Conservation (phyloP, 164 flowering plant genomes). For the Cinnamomum micranthum region DNA sequence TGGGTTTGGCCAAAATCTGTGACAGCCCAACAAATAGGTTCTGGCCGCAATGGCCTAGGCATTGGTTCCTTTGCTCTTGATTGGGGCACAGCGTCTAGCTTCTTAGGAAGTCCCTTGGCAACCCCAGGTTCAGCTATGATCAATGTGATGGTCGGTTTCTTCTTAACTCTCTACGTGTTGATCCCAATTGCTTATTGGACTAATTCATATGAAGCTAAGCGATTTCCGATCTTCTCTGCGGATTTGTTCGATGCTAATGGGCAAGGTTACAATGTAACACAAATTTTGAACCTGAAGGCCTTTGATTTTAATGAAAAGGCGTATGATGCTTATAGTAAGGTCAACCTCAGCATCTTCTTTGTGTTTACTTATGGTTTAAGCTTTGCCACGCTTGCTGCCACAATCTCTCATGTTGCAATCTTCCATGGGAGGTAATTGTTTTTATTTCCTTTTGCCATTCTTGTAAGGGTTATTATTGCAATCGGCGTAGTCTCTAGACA, state of each 20-base stretch:
- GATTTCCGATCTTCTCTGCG: slow-evolving; percentile 51
- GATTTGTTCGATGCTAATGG: slow-evolving; percentile 39
- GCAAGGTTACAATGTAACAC: slow-evolving; percentile 30
- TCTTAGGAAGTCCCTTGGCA: slow-evolving; percentile 50
- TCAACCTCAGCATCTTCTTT: slow-evolving; percentile 47
- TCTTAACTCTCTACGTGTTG: slow-evolving; percentile 31
- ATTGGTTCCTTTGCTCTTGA: slow-evolving; percentile 56
- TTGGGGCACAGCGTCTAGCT: slow-evolving; percentile 49
- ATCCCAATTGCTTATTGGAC: slow-evolving; percentile 54
- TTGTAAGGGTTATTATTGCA: too few species aligned
- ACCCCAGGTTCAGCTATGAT: slow-evolving; percentile 49
- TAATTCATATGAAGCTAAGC: slow-evolving; percentile 40
- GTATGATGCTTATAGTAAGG: slow-evolving; percentile 43
- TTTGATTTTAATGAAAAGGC: slow-evolving; percentile 29
- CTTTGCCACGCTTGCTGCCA: slow-evolving; percentile 52
- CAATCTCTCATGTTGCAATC: slow-evolving; percentile 57
- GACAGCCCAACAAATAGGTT: slow-evolving; percentile 56
- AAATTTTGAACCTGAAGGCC: slow-evolving; percentile 21
- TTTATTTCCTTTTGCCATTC: background rate
- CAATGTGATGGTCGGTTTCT: slow-evolving; percentile 37
- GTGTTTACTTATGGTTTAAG: slow-evolving; percentile 39
- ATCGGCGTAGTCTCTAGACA: too few species aligned
- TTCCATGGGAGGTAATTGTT: slow-evolving; percentile 37
- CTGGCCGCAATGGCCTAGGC: slow-evolving; percentile 52
- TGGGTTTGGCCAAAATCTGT: slow-evolving; percentile 38